A percentile compares a stretch with the other conserved stretches of the same genome.
Conservation (phyloP, 371 early-diverging fungal species). For the Syncephalastrum racemosum region DNA sequence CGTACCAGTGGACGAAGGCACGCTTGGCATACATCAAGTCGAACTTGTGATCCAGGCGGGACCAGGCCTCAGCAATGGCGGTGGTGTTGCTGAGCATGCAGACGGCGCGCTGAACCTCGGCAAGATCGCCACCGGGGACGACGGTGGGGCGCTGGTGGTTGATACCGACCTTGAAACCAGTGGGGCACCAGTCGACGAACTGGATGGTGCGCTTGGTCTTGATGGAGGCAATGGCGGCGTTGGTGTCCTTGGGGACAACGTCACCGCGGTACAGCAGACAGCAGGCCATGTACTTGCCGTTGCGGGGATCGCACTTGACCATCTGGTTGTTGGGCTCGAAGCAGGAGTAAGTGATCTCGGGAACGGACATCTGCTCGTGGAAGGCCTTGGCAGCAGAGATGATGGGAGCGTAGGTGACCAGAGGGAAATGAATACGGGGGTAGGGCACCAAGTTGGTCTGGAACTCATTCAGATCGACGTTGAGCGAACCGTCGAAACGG, state of each 20-base stretch:
- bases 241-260: slow-evolving; percentile 82
- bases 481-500: slow-evolving; percentile 94
- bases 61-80: slow-evolving; percentile 95
- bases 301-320: slow-evolving; percentile 93
- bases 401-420: no score
- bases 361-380: slow-evolving; percentile 88
- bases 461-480: slow-evolving; percentile 95
- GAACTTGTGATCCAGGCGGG: slow-evolving; percentile 91
- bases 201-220: slow-evolving; percentile 88
- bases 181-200: slow-evolving; percentile 97
- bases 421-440: no score
- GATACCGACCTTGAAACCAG: slow-evolving; percentile 96
- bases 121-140: slow-evolving; percentile 85
- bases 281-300: slow-evolving; percentile 95
- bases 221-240: slow-evolving; percentile 83
- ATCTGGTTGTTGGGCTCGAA: slow-evolving; percentile 94
- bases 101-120: slow-evolving; percentile 87
- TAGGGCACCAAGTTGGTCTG: slow-evolving; percentile 96
- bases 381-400: no score
- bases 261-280: slow-evolving; percentile 93
- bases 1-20: slow-evolving; percentile 98
- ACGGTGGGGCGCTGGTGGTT: slow-evolving; percentile 86
- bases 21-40: slow-evolving; percentile 95
- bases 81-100: slow-evolving; percentile 94
- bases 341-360: slow-evolving; percentile 88